Base-by-base conservation (phyloP, 2,329 filamentous ascomycete species). In the Aspergillus caelatus region DNA sequence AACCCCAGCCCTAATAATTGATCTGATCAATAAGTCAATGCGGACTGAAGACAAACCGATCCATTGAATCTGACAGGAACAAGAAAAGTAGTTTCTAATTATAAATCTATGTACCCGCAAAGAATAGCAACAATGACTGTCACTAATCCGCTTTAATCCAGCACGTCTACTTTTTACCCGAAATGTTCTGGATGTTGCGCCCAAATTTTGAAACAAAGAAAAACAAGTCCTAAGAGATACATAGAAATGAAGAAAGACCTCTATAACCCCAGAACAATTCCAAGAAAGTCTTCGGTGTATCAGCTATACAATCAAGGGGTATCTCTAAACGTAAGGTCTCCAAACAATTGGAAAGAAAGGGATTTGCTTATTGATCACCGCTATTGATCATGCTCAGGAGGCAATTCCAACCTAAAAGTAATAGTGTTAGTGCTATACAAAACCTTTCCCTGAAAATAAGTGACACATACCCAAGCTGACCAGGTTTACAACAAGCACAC, bases 401-500 rank as follows among this genome's bases (percentile, higher is more conserved):
- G 75, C 85, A 87, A 73, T 87, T 87, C 85, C 85, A 87, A 61
- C 84, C 84, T 85, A 62, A 32, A 26, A 19, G 43, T 52, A 26
- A 9, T 45, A 61, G 58, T 66, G 67, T 69, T 62, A 71, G 64
- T 43, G 60, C 48, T 52, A 12, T 46, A 14, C 4, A 21, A 23
- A 56, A 34, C 6, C 14, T 32, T 32, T 50, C n/a, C n/a, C 43
- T n/a, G 57, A 41, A n/a, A 1, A 19, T n/a, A 19, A 63, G 58
- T 23, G 60, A 45, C 45, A 80, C 84, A 74, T 72, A 88, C 88
- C 89, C 69, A 91, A 79, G 64, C 85, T 91, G 60, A 97, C 84
- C 57, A 96, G 78, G 74, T 97, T 97, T 71, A 96, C 94, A 65
- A 96, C 89, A 71, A 97, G 81, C 48, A 97, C 87, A 63, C 93